phyloP scores from a whole-genome alignment of 73 alveolate species.

The Effrenium voratum region DNA sequence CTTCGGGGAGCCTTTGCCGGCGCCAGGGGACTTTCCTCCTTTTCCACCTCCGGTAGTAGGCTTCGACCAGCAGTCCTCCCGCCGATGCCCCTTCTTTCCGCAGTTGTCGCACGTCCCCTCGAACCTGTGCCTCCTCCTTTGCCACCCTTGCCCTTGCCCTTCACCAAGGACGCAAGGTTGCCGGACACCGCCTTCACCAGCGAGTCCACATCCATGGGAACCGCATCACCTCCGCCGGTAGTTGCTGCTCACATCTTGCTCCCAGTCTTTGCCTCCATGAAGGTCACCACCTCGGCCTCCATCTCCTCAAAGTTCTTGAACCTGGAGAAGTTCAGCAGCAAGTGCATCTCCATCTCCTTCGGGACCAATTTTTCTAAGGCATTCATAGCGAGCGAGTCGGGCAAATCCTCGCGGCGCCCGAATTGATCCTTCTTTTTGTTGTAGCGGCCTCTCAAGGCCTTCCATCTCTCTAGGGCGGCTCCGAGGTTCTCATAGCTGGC shows the following conservation, averaged over 20 bases:
- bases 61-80: not conserved
- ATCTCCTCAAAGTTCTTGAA: no score
- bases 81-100: not conserved
- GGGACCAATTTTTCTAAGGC: no score
- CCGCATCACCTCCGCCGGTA: not conserved
- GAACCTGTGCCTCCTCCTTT: not conserved
- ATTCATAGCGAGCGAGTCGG: no score
- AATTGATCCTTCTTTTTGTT: no score
- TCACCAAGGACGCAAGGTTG: no score
- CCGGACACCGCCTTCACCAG: not conserved
- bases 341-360: no score
- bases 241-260: not conserved
- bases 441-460: no score
- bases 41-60: not conserved
- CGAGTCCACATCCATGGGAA: slow-evolving; percentile 20
- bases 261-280: slow-evolving; percentile 35
- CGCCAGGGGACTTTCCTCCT: not conserved
- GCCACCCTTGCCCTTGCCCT: not conserved
- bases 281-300: not conserved
- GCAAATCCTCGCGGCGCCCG: no score
- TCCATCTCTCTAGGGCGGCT: no score
- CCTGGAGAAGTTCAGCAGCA: no score
- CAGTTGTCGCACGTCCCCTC: not conserved
- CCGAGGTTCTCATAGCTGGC: no score
- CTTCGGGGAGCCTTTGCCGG: not conserved